Base-by-base conservation (phyloP, 768 basidiomycete genomes). In the Mycena metata region DNA sequence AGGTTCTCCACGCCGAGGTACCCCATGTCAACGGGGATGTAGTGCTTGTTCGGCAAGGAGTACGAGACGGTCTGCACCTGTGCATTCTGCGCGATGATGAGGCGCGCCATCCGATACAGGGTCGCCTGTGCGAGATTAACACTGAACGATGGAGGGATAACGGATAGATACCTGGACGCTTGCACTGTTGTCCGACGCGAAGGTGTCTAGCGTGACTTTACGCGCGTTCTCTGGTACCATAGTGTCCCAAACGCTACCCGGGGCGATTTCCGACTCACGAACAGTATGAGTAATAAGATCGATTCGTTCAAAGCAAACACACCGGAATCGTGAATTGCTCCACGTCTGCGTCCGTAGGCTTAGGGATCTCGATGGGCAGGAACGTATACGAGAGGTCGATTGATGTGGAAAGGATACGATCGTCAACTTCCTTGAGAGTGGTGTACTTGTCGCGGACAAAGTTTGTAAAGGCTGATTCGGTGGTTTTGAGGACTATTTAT, bases 11-110 rank as follows among this genome's bases (percentile, higher is more conserved):
- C 76, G 2, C 88, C 89, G 49, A 92, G 80, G 67, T 93, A 94
- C 60, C 79, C 79, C 90, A 95, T 91, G 77, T 94, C 89, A 52
- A 96, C 94, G 0, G 94, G 93, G 72, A 98, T 88, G 78, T 97
- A 98, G 76, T 98, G 96, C 81, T 96, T 95, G 84, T 99, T 99
- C 2, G 97, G 96, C 3, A 98, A 84, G 47, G 81, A 79, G 79
- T 97, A 98, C 16, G 85, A 84, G 36, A 94, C 91, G 3, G 79
- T 79, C 47, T 84, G 76, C 15, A 98, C 83, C 2, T 81, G 81
- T 3, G 78, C 77, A 73, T 95, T 91, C 77, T 92, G 89, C 2
- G 79, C 79, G 33, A 98, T 80, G 70, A 98, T 83, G 2, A 85
- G 84, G 69, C 92, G 86, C 0, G 86, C 94, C 90, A 96, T 96